Evolutionary conservation across 768 basidiomycete species (phyloP), one percentile per base, ranked within the genome.

Genomic region (Boletus rubroflammeus): DNA sequence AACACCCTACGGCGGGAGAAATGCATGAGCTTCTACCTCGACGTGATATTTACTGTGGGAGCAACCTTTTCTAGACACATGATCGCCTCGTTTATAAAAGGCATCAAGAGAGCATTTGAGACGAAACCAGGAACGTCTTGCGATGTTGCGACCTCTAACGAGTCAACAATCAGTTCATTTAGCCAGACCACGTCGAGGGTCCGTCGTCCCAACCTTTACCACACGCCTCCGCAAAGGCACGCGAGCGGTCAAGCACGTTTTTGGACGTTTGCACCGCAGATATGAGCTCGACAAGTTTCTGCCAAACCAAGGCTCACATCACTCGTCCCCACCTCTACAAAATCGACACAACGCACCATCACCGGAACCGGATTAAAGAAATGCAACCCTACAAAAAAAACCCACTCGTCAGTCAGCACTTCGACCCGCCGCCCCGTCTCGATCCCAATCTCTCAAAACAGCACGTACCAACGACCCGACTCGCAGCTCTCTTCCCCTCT

Each of bases 331-430:
- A 46, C 14, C 14, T 13, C 14, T 7, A 21, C 6, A 14, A 39
- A 11, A 29, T 28, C 32, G 10, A 42, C 6, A 17, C 25, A 13
- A 44, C 81, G 47, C 65, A 91, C 90, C 94, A 97, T 97, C 31
- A 96, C 90, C 3, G 95, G 95, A 5, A 97, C 95, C 5, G 95
- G 95, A 65, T 98, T 96, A 76, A 97, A 96, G 77, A 94, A 97
- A 68, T 96, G 93, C 39, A 96, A 75, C 13, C 86, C 91, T 93
- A 49, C 42, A 5, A 31, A 15, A 10, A 14, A 1, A 23, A 4
- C n/a, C 5, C 48, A 29, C 28, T 28, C 54, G 40, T 52, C 34
- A 53, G 38, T 51, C 32, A 51, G 28, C 44, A 35, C 32, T 14
- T 19, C 36, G 38, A n/a, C n/a, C n/a, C 11, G 45, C 36, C 2